A percentile compares a stretch with the other conserved stretches of the same genome.
Conservation (phyloP, 148 eudicot genomes). For the Amaranthus hypochondriacus region DNA sequence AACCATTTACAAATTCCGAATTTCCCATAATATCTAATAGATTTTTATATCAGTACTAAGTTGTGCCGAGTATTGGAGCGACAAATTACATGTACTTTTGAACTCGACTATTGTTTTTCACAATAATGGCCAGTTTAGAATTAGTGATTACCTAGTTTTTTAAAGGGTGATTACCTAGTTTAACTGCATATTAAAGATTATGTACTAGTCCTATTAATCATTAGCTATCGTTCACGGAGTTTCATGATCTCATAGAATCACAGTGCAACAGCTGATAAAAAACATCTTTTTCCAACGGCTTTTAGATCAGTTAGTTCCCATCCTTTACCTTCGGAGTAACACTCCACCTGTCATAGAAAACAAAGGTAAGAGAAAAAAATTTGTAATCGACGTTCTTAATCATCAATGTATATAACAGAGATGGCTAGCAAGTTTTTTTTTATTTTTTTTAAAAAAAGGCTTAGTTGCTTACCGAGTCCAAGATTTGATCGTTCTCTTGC, state of each 20-base stretch:
- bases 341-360: slow-evolving; percentile 48
- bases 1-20: background rate
- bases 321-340: slow-evolving; percentile 52
- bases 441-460: background rate
- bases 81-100: background rate
- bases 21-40: too few relatives aligned
- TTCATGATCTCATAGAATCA: background rate
- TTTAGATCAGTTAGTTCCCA: slow-evolving; percentile 47
- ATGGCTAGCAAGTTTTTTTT: background rate
- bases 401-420: background rate
- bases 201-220: background rate
- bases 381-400: background rate
- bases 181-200: background rate
- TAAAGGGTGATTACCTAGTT: background rate
- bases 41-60: too few relatives aligned
- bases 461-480: slow-evolving; percentile 34
- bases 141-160: background rate
- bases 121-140: background rate
- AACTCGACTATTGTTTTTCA: background rate
- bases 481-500: slow-evolving; percentile 19
- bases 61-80: background rate
- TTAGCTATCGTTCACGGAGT: background rate
- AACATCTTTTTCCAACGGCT: slow-evolving; percentile 56
- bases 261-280: slow-evolving; percentile 45
- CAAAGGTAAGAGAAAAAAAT: background rate